These are phyloP conservation scores for Trichoderma koningiopsis DNA, from an alignment of 2,329 filamentous ascomycete species.

Conservation along the genomic window DNA sequence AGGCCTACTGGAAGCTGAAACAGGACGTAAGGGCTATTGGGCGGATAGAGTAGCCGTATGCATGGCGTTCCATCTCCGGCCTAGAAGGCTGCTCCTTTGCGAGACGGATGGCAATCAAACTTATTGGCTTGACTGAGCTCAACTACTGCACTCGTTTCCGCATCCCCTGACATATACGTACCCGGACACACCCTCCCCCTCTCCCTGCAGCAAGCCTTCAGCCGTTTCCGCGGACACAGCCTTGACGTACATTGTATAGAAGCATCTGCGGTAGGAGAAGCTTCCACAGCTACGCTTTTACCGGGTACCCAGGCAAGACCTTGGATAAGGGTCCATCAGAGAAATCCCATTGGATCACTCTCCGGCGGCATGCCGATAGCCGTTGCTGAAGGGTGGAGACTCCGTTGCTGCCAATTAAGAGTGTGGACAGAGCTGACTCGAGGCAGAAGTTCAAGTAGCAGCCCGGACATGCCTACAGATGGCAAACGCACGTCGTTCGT, in stretches of 20 bases:
- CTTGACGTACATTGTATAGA: slow-evolving; percentile 10
- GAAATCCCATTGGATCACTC: slow-evolving; percentile 30
- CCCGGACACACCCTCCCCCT: neutral
- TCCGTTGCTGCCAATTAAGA: slow-evolving; percentile 30
- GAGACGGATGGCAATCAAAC: slow-evolving; percentile 33
- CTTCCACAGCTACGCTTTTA: neutral
- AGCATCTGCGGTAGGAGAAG: slow-evolving; percentile 6
- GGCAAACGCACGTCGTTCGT: neutral
- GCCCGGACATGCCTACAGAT: neutral
- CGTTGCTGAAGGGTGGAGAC: slow-evolving; percentile 35
- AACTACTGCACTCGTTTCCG: slow-evolving; percentile 26
- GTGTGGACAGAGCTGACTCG: slow-evolving; percentile 15
- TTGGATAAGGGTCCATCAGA: neutral
- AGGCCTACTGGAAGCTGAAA: neutral
- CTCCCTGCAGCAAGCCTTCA: neutral
- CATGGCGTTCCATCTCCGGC: neutral
- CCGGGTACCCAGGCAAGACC: neutral
- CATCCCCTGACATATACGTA: slow-evolving; percentile 3
- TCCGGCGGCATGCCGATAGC: slow-evolving; percentile 36
- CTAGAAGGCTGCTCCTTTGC: slow-evolving; percentile 5
- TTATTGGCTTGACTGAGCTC: slow-evolving; percentile 29
- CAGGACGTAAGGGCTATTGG: neutral
- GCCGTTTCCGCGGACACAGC: slow-evolving; percentile 7
- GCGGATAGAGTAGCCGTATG: slow-evolving; percentile 11
- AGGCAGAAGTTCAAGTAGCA: slow-evolving; percentile 11